Percentiles rank a stretch among this genome's conserved stretches.
Evolutionary conservation across 495 filamentous ascomycete genomes (phyloP).

Genomic region (Aspergillus cavernicola): DNA sequence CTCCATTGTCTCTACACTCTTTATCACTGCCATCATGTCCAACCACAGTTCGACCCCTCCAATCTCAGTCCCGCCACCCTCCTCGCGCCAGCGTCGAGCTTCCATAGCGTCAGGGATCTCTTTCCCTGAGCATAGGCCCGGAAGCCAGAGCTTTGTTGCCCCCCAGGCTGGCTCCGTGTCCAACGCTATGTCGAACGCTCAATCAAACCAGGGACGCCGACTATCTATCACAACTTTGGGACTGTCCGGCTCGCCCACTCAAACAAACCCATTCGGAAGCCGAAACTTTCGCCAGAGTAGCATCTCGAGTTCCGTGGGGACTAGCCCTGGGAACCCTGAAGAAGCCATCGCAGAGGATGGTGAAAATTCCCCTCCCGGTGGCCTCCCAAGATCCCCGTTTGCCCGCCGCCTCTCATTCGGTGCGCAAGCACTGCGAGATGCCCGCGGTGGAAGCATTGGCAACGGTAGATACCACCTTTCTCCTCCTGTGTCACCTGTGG

Average conservation of each 20-base stretch:
- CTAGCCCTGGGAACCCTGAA: slow-evolving; percentile 71
- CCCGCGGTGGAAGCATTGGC: slow-evolving; percentile 47
- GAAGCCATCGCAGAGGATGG: slow-evolving; percentile 85
- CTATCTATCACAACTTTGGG: slow-evolving; percentile 86
- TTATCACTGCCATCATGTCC: slow-evolving; percentile 36
- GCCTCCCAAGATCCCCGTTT: slow-evolving; percentile 68
- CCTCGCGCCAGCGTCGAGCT: slow-evolving; percentile 40
- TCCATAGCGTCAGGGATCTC: slow-evolving; percentile 47
- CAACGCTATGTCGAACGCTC: slow-evolving; percentile 57
- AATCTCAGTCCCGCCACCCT: slow-evolving; percentile 41
- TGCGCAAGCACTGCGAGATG: slow-evolving; percentile 75
- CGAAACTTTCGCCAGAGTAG: slow-evolving; percentile 64
- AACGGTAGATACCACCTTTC: slow-evolving; percentile 41
- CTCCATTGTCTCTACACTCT: not conserved
- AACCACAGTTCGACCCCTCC: slow-evolving; percentile 47
- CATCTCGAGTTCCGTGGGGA: slow-evolving; percentile 65
- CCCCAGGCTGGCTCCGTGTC: slow-evolving; percentile 62
- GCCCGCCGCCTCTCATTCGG: slow-evolving; percentile 87
- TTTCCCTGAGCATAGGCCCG: slow-evolving; percentile 44
- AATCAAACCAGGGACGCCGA: slow-evolving; percentile 70
- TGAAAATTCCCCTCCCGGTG: slow-evolving; percentile 47
- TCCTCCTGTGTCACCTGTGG: slow-evolving; percentile 26
- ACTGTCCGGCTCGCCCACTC: slow-evolving; percentile 72
- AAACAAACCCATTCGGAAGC: slow-evolving; percentile 49
- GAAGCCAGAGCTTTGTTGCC: slow-evolving; percentile 23